phyloP scores from a whole-genome alignment of 2,329 filamentous ascomycete genomes.

The Atkinsonella hypoxylon region DNA sequence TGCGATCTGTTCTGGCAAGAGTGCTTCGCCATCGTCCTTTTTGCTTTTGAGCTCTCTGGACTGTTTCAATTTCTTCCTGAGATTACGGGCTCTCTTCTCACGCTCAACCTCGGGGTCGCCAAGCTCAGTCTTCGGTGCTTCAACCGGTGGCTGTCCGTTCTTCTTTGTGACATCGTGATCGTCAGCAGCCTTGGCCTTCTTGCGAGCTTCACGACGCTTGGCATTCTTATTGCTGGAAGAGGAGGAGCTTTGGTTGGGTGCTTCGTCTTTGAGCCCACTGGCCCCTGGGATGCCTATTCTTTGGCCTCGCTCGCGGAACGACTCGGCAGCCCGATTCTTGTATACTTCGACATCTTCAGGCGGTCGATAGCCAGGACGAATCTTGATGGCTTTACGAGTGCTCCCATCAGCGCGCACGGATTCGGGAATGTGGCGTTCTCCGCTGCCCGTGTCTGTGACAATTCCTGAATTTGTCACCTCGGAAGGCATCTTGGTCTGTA shows the following conservation, averaged over 20 bases:
- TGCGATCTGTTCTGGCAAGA: constrained; percentile 89
- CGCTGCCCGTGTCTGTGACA: constrained; percentile 61
- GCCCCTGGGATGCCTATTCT: constrained; percentile 61
- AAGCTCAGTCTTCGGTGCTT: constrained; percentile 25
- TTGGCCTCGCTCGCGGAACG: constrained; percentile 62
- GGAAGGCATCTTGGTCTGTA: constrained; percentile 29
- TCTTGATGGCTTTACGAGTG: constrained; percentile 86
- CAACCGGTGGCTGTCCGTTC: constrained; percentile 14
- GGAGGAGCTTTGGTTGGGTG: constrained; percentile 33
- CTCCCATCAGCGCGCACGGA: constrained; percentile 80
- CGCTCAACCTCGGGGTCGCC: constrained; percentile 62
- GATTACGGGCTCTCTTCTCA: constrained; percentile 83
- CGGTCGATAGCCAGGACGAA: constrained; percentile 84
- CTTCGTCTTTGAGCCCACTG: constrained; percentile 40
- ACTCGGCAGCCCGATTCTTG: constrained; percentile 81
- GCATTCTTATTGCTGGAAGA: constrained; percentile 71
- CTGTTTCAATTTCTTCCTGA: constrained; percentile 92
- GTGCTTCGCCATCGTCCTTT: constrained; percentile 71
- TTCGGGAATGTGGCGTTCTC: constrained; percentile 79
- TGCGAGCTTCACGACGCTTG: constrained; percentile 51
- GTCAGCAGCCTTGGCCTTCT: constrained; percentile 39
- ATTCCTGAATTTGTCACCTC: constrained; percentile 56
- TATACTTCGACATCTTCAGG: constrained; percentile 95
- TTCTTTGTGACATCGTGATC: constrained; percentile 54
- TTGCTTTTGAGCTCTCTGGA: constrained; percentile 82